These are phyloP conservation scores for Rhodofomes roseus DNA, from an alignment of 1,284 basidiomycete species.

Conservation along the genomic window DNA sequence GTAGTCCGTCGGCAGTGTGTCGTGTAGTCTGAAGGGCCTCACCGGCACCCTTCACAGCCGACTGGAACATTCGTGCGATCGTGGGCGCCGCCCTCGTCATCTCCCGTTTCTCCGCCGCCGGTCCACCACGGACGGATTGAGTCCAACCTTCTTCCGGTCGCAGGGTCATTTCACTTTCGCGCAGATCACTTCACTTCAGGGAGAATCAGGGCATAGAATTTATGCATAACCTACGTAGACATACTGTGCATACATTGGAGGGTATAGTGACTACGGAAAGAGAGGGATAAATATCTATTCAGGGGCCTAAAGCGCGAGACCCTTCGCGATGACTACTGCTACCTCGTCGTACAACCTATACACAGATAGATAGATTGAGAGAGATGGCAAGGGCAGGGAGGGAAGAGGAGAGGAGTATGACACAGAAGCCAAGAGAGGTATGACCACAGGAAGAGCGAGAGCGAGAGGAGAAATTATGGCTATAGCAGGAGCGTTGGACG, in stretches of 20 bases:
- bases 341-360: constrained; percentile 21
- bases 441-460: constrained; percentile 1
- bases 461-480: constrained; percentile 8
- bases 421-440: constrained; percentile 2
- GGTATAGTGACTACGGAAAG: constrained; percentile 1
- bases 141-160: neutral
- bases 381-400: constrained; percentile 4
- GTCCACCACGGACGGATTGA: neutral
- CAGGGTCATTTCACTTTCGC: neutral
- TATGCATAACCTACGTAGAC: neutral
- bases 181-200: neutral
- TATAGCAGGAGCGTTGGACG: constrained; percentile 14
- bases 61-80: neutral
- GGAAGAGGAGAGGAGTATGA: neutral
- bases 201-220: neutral
- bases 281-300: constrained; percentile 11
- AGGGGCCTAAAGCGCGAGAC: constrained; percentile 45
- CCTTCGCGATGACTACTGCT: constrained; percentile 37
- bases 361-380: constrained; percentile 19
- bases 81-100: neutral
- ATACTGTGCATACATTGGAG: constrained; percentile 1
- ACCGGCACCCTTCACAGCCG: neutral
- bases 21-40: neutral
- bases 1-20: neutral
- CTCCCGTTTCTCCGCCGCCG: neutral